These are phyloP conservation scores for Phytophthora boehmeriae DNA, from an alignment of 352 stramenopile genomes.

Conservation along the genomic window DNA sequence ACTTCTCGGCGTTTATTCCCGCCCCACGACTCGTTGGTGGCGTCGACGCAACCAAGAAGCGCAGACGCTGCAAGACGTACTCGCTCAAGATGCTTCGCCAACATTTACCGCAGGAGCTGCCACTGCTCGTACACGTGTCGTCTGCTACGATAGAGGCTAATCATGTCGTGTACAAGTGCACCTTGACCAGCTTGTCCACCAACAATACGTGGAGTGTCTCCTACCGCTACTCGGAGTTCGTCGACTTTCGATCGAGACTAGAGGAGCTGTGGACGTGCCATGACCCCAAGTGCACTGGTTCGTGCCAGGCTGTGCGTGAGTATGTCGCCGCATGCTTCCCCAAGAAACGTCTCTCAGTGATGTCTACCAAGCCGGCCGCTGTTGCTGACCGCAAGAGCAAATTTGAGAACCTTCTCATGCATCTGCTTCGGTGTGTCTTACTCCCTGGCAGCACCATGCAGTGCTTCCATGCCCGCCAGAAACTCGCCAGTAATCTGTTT, in stretches of 20 bases:
- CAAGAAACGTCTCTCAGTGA: conserved; percentile 50
- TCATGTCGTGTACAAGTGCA: conserved; percentile 59
- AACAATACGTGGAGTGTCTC: conserved; percentile 57
- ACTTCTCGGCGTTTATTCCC: conserved; percentile 28
- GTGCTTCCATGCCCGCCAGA: conserved; percentile 53
- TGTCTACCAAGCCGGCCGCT: conserved; percentile 38
- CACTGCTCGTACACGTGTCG: conserved; percentile 48
- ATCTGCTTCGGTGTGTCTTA: conserved; percentile 69
- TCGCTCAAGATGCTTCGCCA: conserved; percentile 53
- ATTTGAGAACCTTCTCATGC: conserved; percentile 67
- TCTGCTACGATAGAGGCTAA: conserved; percentile 39
- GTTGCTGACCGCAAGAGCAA: conserved; percentile 57
- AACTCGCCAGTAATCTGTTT: conserved; percentile 59
- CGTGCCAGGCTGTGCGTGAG: conserved; percentile 73
- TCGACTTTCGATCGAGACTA: conserved; percentile 52
- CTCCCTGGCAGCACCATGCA: conserved; percentile 75
- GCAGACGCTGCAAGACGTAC: conserved; percentile 43
- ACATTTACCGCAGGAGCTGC: conserved; percentile 47
- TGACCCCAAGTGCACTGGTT: conserved; percentile 58
- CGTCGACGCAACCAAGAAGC: conserved; percentile 19
- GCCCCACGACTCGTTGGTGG: conserved; percentile 9
- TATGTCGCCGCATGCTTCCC: conserved; percentile 66
- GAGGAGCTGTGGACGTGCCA: conserved; percentile 62
- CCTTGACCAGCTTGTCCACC: conserved; percentile 48
- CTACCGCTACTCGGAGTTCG: conserved; percentile 73